Percentiles rank a stretch among this genome's conserved stretches.
Conservation (phyloP, 176 grass and related monocot genomes). For the sorghum (Sorghum bicolor) region Sorghum_bicolor_NCBIv3 NC_012879.2:1089001-1089500, state of each 20-base stretch:
- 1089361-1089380: no score
- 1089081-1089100: slow-evolving; percentile 13
- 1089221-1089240: not conserved
- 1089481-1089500: not conserved
- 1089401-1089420: no score
- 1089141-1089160: slow-evolving; percentile 17
- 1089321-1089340: no score
- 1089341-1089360: no score
- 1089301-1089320: not conserved
- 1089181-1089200: slow-evolving; percentile 7
- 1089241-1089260: not conserved
- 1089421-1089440: slow-evolving; percentile 3
- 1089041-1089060: slow-evolving; percentile 4
- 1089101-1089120: slow-evolving; percentile 31
- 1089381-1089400: no score
- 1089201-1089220: not conserved
- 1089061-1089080: slow-evolving; percentile 24
- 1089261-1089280: not conserved
- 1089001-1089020: not conserved
- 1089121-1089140: slow-evolving; percentile 35
- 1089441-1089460: slow-evolving; percentile 3
- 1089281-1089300: not conserved
- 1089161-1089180: slow-evolving; percentile 7
- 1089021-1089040: slow-evolving; percentile 20
- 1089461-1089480: not conserved